Conservation (phyloP, 768 basidiomycete species). For the Auriscalpium microsporum region DNA sequence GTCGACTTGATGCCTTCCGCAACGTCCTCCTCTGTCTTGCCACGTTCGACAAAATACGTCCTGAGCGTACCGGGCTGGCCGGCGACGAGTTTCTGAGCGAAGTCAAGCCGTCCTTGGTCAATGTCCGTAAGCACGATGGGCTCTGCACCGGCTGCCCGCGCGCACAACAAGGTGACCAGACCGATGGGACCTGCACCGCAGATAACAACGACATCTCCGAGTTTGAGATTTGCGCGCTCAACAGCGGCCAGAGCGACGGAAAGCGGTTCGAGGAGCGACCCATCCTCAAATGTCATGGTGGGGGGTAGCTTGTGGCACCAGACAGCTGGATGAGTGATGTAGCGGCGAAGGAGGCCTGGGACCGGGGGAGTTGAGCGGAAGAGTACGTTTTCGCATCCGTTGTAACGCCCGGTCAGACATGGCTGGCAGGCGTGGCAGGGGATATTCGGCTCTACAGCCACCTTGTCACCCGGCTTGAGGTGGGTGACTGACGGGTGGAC, state of each 20-base stretch:
- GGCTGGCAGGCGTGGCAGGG: constrained; percentile 58
- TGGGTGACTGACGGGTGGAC: constrained; percentile 6
- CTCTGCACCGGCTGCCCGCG: constrained; percentile 61
- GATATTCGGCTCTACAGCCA: constrained; percentile 63
- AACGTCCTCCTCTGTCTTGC: constrained; percentile 36
- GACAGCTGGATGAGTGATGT: constrained; percentile 11
- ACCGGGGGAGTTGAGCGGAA: constrained; percentile 67
- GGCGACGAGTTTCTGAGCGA: constrained; percentile 54
- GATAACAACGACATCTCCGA: constrained; percentile 55
- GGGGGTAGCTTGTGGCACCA: constrained; percentile 56
- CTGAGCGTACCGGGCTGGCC: constrained; percentile 30
- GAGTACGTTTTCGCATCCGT: constrained; percentile 45
- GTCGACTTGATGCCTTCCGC: constrained; percentile 44
- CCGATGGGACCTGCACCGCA: constrained; percentile 68
- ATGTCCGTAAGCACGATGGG: constrained; percentile 65
- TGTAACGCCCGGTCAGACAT: constrained; percentile 58
- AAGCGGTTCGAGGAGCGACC: constrained; percentile 58
- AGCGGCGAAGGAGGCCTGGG: constrained; percentile 19
- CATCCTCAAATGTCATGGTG: constrained; percentile 56
- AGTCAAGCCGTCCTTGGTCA: constrained; percentile 56
- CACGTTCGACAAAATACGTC: constrained; percentile 46
- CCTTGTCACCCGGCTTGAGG: constrained; percentile 43
- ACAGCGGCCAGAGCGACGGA: constrained; percentile 63
- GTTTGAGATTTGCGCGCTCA: constrained; percentile 53
- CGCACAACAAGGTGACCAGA: constrained; percentile 50